Evolutionary conservation across 2,329 filamentous ascomycete species (phyloP).

Genomic region (Aspergillus sp.): DNA sequence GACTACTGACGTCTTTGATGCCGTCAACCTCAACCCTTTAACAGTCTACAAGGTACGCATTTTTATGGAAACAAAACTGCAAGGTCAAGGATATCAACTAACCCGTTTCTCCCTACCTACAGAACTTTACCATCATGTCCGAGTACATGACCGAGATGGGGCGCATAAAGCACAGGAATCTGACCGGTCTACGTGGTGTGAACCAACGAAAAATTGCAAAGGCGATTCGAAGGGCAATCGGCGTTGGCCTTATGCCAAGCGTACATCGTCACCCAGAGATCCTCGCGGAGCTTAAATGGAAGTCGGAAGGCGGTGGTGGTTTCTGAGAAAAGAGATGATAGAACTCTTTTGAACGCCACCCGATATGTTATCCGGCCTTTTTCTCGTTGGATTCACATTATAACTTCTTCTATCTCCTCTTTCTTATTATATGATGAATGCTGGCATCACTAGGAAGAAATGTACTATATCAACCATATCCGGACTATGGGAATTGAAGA

Average conservation of each 20-base stretch:
- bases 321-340: conserved; percentile 13
- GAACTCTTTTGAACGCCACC: background rate
- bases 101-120: conserved; percentile 7
- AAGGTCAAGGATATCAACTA: conserved; percentile 11
- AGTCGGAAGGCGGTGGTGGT: conserved; percentile 24
- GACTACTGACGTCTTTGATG: conserved; percentile 72
- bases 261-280: conserved; percentile 87
- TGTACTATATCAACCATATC: conserved; percentile 9
- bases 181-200: conserved; percentile 78
- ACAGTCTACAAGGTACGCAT: conserved; percentile 77
- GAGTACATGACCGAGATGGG: conserved; percentile 85
- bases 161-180: conserved; percentile 72
- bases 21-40: conserved; percentile 75
- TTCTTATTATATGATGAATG: conserved; percentile 9
- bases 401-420: background rate
- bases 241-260: conserved; percentile 87
- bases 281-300: conserved; percentile 48
- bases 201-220: conserved; percentile 95
- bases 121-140: conserved; percentile 92
- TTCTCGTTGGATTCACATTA: background rate
- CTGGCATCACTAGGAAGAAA: conserved; percentile 9
- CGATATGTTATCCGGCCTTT: background rate
- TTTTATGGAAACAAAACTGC: too few relatives aligned
- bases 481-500: background rate
- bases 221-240: conserved; percentile 84